Evolutionary conservation across 805 yeast species (phyloP).

Genomic region (Candida oleophila): DNA sequence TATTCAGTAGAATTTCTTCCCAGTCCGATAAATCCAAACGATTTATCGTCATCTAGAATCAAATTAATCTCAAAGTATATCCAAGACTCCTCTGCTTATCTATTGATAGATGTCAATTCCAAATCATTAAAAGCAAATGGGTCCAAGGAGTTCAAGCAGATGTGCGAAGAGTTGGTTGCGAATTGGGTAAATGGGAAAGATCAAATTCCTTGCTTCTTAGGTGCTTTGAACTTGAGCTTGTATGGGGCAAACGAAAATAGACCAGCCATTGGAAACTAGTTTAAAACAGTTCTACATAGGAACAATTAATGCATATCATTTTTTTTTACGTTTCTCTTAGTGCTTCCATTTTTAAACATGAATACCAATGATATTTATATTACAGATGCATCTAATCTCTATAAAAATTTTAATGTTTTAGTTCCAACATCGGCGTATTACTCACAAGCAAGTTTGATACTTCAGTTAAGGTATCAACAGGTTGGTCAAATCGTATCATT

Average conservation of each 20-base stretch:
- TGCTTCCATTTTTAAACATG: no score
- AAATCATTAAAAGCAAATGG: conserved; percentile 56
- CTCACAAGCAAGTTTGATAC: background rate
- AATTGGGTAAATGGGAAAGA: conserved; percentile 68
- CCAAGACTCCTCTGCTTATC: conserved; percentile 34
- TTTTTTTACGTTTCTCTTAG: conserved; percentile 5
- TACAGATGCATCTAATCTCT: conserved; percentile 1
- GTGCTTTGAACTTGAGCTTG: conserved; percentile 68
- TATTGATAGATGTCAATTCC: conserved; percentile 56
- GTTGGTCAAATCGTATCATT: background rate
- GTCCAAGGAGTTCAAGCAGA: conserved; percentile 32
- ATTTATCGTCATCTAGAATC: conserved; percentile 48
- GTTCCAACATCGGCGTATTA: background rate
- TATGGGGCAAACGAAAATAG: conserved; percentile 23
- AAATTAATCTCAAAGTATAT: conserved; percentile 49
- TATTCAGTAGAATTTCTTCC: conserved; percentile 66
- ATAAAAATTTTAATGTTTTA: conserved; percentile 5
- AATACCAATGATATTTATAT: no score
- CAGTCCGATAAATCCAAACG: conserved; percentile 40
- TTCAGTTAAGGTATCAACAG: background rate
- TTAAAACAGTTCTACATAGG: conserved; percentile 1
- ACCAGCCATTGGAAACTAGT: conserved; percentile 15
- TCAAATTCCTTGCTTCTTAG: conserved; percentile 75
- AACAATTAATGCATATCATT: background rate
- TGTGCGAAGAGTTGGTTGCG: conserved; percentile 51